Evolutionary conservation across 2,329 filamentous ascomycete genomes (phyloP).

Genomic region (Lecanoromycetidae sp.): DNA sequence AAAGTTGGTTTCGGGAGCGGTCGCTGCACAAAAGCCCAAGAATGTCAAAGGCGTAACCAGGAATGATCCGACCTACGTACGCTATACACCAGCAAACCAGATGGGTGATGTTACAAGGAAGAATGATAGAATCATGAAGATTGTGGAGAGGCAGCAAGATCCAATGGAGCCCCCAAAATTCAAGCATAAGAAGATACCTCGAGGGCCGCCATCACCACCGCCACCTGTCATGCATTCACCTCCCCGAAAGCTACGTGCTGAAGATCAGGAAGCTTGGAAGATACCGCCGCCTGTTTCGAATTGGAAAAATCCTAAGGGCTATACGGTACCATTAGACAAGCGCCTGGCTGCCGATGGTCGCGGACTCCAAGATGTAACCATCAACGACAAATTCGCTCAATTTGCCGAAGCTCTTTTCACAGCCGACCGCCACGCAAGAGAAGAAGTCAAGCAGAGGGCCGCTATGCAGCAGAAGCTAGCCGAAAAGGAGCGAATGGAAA

Average conservation of each 20-base stretch:
- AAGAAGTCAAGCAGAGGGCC: conserved; percentile 85
- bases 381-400: conserved; percentile 97
- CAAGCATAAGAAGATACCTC: conserved; percentile 96
- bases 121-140: conserved; percentile 95
- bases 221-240: conserved; percentile 92
- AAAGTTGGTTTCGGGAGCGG: conserved; percentile 68
- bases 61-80: conserved; percentile 82
- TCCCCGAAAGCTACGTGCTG: conserved; percentile 84
- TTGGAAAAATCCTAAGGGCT: conserved; percentile 99
- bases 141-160: conserved; percentile 84
- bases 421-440: conserved; percentile 84
- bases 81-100: conserved; percentile 91
- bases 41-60: conserved; percentile 72
- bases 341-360: conserved; percentile 86
- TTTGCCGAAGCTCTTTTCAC: conserved; percentile 91
- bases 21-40: conserved; percentile 90
- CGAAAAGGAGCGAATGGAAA: conserved; percentile 90
- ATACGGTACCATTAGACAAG: conserved; percentile 92
- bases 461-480: conserved; percentile 92
- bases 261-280: conserved; percentile 94
- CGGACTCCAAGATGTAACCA: conserved; percentile 81
- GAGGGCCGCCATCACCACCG: conserved; percentile 81
- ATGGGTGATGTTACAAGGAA: conserved; percentile 82
- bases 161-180: conserved; percentile 97
- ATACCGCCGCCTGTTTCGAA: conserved; percentile 79